Percentiles rank a stretch among this genome's conserved stretches.
Conservation (phyloP, 2,329 filamentous ascomycete genomes). For the Colletotrichum sp. region DNA sequence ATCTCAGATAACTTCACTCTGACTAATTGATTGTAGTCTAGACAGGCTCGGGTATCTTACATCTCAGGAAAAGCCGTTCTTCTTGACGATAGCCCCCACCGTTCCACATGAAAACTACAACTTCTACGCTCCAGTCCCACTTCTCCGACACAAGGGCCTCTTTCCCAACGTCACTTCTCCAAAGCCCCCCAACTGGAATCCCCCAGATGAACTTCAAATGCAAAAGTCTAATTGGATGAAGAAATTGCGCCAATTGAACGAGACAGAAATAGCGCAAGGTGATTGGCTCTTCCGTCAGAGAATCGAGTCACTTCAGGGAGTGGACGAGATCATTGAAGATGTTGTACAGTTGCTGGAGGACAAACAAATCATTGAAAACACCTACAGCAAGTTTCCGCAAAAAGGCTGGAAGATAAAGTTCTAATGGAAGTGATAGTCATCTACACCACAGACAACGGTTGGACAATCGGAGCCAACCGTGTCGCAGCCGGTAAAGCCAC, state of each 20-base stretch:
- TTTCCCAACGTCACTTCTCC: slow-evolving; percentile 24
- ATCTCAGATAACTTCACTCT: accelerated
- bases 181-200: slow-evolving; percentile 27
- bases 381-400: slow-evolving; percentile 17
- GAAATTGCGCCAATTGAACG: slow-evolving; percentile 21
- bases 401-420: neutral
- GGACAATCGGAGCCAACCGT: slow-evolving; percentile 30
- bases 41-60: slow-evolving; percentile 22
- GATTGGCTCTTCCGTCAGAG: slow-evolving; percentile 26
- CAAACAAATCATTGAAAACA: slow-evolving; percentile 28
- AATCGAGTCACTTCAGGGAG: slow-evolving; percentile 27
- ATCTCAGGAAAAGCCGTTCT: slow-evolving; percentile 24
- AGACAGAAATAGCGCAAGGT: slow-evolving; percentile 15
- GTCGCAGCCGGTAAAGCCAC: slow-evolving; percentile 29
- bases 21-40: neutral
- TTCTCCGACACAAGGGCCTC: slow-evolving; percentile 8
- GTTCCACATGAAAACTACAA: neutral
- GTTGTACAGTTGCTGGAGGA: slow-evolving; percentile 31
- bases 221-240: slow-evolving; percentile 24
- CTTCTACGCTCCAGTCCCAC: neutral
- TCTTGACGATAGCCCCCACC: slow-evolving; percentile 22
- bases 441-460: slow-evolving; percentile 32
- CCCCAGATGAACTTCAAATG: slow-evolving; percentile 18
- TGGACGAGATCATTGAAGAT: slow-evolving; percentile 38
- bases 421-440: slow-evolving; percentile 12